A percentile compares a stretch with the other conserved stretches of the same genome.
Evolutionary conservation across 768 basidiomycete species (phyloP).

Genomic region (Amylocystis lapponica): DNA sequence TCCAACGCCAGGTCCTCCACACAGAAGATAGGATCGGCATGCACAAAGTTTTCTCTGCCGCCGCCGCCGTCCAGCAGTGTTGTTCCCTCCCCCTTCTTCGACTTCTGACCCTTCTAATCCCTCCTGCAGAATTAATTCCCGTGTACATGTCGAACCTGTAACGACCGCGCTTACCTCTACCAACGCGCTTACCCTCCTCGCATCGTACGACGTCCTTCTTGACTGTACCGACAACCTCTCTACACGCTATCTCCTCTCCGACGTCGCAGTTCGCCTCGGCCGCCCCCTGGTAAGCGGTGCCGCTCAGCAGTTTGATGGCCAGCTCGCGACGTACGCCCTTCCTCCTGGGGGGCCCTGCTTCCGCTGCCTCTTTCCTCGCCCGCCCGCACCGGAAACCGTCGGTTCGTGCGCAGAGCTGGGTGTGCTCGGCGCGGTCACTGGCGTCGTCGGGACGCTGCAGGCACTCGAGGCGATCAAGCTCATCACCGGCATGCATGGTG

Average conservation of each 20-base stretch:
- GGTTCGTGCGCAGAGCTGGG: constrained; percentile 88
- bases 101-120: constrained; percentile 3
- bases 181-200: constrained; percentile 62
- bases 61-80: constrained; percentile 62
- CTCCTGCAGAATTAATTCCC: constrained; percentile 63
- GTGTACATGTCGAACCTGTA: constrained; percentile 52
- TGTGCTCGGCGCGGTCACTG: constrained; percentile 84
- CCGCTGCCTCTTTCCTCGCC: constrained; percentile 85
- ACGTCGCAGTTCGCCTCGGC: constrained; percentile 67
- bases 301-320: constrained; percentile 81
- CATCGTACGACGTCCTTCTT: constrained; percentile 67
- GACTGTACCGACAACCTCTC: constrained; percentile 95
- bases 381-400: constrained; percentile 55
- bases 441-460: constrained; percentile 85
- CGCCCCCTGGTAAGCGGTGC: constrained; percentile 91
- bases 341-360: constrained; percentile 75
- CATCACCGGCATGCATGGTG: constrained; percentile 62
- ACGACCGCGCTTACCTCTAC: constrained; percentile 45
- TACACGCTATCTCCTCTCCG: constrained; percentile 90
- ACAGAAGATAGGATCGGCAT: constrained; percentile 63
- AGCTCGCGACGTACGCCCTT: constrained; percentile 67
- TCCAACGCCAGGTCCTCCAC: constrained; percentile 92
- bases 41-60: constrained; percentile 80
- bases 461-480: constrained; percentile 86
- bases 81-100: constrained; percentile 5